A percentile compares a stretch with the other conserved stretches of the same genome.
Evolutionary conservation across 768 basidiomycete genomes (phyloP).

Genomic region (Tricholoma bakamatsutake): DNA sequence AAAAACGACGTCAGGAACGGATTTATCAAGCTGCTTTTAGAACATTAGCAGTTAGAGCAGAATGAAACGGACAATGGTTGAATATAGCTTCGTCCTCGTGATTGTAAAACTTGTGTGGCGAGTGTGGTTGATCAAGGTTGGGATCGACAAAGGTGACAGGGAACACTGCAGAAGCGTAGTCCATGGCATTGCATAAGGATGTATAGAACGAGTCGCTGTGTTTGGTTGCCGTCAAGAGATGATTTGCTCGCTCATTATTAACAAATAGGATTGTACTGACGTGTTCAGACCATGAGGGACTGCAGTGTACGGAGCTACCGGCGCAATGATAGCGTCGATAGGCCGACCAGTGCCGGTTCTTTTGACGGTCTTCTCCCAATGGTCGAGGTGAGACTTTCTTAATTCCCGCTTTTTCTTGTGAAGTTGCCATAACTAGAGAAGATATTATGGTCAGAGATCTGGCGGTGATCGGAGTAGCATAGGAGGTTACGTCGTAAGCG

Average conservation of each 20-base stretch:
- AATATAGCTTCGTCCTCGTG: constrained; percentile 46
- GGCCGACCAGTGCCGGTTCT: constrained; percentile 61
- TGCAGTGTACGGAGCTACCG: constrained; percentile 54
- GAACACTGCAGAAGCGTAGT: constrained; percentile 53
- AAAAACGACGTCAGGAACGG: not conserved
- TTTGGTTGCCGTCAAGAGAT: not conserved
- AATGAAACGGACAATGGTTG: constrained; percentile 43
- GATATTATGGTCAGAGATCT: constrained; percentile 1
- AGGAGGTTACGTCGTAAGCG: constrained; percentile 34
- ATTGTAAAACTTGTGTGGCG: constrained; percentile 46
- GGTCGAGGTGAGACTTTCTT: constrained; percentile 55
- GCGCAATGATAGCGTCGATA: constrained; percentile 67
- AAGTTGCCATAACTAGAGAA: constrained; percentile 54
- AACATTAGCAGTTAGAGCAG: not conserved
- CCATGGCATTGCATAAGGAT: constrained; percentile 56
- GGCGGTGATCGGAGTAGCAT: not conserved
- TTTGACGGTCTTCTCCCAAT: constrained; percentile 49
- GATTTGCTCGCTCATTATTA: too few relatives aligned
- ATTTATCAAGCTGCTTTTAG: not conserved
- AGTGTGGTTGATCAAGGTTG: constrained; percentile 38
- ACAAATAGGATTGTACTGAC: too few relatives aligned
- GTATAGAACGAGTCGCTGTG: constrained; percentile 57
- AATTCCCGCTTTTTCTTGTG: constrained; percentile 46
- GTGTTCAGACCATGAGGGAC: constrained; percentile 55
- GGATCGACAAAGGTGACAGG: constrained; percentile 64